Conservation (phyloP, 2,329 filamentous ascomycete species). For the Fusarium illudens region DNA sequence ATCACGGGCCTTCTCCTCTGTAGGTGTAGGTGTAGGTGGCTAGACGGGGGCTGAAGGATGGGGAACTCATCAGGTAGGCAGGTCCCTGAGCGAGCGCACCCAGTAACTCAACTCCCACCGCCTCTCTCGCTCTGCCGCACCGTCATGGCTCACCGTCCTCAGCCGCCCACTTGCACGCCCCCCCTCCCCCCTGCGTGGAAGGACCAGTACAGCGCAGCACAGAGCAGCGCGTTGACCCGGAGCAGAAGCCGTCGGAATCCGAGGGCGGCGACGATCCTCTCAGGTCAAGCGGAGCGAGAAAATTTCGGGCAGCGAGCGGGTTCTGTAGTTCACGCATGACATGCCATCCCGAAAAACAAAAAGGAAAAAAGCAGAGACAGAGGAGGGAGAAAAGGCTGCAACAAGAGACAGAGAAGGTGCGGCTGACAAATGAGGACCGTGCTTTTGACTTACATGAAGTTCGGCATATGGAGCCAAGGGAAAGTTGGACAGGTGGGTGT, state of each 20-base stretch:
- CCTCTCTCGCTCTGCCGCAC: conserved; percentile 25
- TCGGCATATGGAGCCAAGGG: conserved; percentile 78
- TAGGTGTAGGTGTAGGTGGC: neutral
- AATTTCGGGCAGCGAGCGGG: conserved; percentile 1
- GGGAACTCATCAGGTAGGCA: conserved; percentile 10
- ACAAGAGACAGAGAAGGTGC: conserved; percentile 17
- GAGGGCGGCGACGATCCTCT: neutral
- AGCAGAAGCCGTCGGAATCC: conserved; percentile 17
- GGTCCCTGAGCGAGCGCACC: conserved; percentile 2
- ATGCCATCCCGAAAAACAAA: neutral
- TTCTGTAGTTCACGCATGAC: conserved; percentile 12
- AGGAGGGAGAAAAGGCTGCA: neutral
- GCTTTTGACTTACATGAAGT: conserved; percentile 72
- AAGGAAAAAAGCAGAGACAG: conserved; percentile 3
- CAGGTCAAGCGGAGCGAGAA: conserved; percentile 11
- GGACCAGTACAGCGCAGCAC: conserved; percentile 23
- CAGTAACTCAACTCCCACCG: conserved; percentile 27
- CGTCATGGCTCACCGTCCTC: conserved; percentile 16
- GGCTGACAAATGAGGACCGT: conserved; percentile 24
- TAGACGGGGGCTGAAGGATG: conserved; percentile 20
- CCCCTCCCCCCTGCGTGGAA: conserved; percentile 9
- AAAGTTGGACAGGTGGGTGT: conserved; percentile 69
- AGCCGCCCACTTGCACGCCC: conserved; percentile 8
- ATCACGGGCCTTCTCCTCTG: conserved; percentile 4
- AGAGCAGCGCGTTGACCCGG: neutral